phyloP scores from a whole-genome alignment of 129 eudicot genomes.

The Flaveria linearis region DNA sequence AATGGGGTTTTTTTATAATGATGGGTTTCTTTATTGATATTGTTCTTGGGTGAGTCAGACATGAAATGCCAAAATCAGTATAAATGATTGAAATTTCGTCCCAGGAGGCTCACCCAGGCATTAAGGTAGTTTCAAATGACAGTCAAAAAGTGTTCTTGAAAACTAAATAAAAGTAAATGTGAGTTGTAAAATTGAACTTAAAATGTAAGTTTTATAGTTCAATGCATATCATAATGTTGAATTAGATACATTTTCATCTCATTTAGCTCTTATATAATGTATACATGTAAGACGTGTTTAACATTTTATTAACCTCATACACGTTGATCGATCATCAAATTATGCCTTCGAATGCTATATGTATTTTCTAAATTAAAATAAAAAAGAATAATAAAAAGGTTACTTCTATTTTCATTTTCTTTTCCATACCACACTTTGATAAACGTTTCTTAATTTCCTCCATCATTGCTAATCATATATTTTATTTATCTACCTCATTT shows the following conservation, averaged over 20 bases:
- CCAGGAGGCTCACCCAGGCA: too few relatives aligned
- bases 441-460: not conserved
- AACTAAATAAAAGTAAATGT: too few relatives aligned
- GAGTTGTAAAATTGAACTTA: too few relatives aligned
- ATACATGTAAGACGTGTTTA: not conserved
- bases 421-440: not conserved
- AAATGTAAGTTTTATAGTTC: not conserved
- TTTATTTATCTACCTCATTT: not conserved
- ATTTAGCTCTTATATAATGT: not conserved
- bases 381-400: not conserved
- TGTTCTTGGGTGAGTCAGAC: too few relatives aligned
- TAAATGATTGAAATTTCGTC: too few relatives aligned
- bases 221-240: too few relatives aligned
- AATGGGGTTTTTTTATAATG: too few relatives aligned
- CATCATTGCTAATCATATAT: conserved; percentile 19
- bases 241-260: not conserved
- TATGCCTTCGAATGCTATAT: not conserved
- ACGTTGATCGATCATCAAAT: not conserved
- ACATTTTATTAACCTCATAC: not conserved
- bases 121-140: too few relatives aligned
- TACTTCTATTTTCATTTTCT: not conserved
- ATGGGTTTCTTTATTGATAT: too few relatives aligned
- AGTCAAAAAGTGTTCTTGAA: too few relatives aligned
- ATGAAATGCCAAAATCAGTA: too few relatives aligned
- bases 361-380: not conserved